phyloP scores from a whole-genome alignment of 306 rosid species.

The Dalbergia oliveri region DNA sequence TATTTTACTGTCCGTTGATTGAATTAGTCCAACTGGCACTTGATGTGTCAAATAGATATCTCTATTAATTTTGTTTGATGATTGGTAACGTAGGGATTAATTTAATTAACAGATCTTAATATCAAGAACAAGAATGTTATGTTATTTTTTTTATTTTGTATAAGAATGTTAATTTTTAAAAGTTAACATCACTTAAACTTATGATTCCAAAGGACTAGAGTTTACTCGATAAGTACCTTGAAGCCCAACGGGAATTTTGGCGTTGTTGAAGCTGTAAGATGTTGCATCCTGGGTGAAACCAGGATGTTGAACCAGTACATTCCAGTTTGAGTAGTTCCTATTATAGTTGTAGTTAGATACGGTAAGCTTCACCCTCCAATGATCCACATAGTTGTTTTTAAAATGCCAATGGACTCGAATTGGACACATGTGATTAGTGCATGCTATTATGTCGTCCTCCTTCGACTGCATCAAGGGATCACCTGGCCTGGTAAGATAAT shows the following conservation, averaged over 20 bases:
- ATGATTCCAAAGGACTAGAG: no score
- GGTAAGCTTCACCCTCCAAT: constrained; percentile 88
- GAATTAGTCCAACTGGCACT: no score
- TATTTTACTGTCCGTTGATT: no score
- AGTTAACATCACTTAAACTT: no score
- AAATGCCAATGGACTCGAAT: constrained; percentile 86
- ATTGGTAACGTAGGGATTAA: no score
- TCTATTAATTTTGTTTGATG: no score
- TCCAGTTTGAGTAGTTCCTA: constrained; percentile 78
- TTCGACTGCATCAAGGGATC: constrained; percentile 20
- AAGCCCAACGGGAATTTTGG: constrained; percentile 60
- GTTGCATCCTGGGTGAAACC: constrained; percentile 56
- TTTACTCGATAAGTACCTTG: constrained; percentile 55
- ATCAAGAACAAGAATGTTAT: no score
- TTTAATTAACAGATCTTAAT: no score
- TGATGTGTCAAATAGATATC: no score
- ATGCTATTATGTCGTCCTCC: constrained; percentile 47
- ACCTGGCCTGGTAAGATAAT: constrained; percentile 51
- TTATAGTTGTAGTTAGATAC: constrained; percentile 70
- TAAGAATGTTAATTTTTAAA: no score
- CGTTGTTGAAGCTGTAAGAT: constrained; percentile 72
- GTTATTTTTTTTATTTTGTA: no score
- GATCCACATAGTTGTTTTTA: constrained; percentile 66
- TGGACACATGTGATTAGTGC: constrained; percentile 87
- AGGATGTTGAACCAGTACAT: constrained; percentile 79